Conservation (phyloP, 352 stramenopile species). For the Phytophthora europaea region DNA sequence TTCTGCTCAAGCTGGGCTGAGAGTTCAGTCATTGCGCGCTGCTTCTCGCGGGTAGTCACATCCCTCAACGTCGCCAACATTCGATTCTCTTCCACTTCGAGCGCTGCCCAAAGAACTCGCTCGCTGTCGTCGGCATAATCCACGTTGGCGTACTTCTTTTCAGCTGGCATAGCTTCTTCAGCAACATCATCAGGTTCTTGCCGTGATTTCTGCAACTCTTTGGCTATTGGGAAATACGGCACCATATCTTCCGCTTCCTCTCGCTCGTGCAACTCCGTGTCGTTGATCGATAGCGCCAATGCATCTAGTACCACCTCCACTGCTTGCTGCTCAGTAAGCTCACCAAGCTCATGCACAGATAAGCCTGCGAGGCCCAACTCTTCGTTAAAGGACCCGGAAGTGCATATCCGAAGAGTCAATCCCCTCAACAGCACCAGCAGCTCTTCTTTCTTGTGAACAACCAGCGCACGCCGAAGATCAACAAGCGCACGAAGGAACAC, state of each 20-base stretch:
- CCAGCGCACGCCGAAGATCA: conserved; percentile 69
- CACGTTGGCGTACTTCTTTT: conserved; percentile 30
- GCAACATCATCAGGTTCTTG: conserved; percentile 11
- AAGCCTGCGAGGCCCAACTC: conserved; percentile 64
- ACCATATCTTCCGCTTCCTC: conserved; percentile 78
- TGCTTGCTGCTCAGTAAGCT: conserved; percentile 66
- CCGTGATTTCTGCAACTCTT: conserved; percentile 51
- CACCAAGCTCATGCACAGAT: conserved; percentile 62
- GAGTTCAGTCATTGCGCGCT: conserved; percentile 37
- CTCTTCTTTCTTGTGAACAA: conserved; percentile 59
- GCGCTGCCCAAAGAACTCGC: conserved; percentile 71
- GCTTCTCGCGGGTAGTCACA: conserved; percentile 47
- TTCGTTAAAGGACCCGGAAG: conserved; percentile 78
- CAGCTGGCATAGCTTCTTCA: conserved; percentile 14
- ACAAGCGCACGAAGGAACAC: conserved; percentile 84
- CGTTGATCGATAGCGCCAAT: conserved; percentile 71
- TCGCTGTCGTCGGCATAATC: conserved; percentile 59
- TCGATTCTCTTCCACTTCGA: conserved; percentile 86
- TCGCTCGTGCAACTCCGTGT: conserved; percentile 76
- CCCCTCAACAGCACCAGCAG: conserved; percentile 54
- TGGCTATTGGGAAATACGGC: conserved; percentile 72
- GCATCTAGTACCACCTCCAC: conserved; percentile 67
- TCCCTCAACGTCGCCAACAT: conserved; percentile 74
- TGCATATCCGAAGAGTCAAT: conserved; percentile 75
- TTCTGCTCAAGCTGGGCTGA: conserved; percentile 34